Conservation (phyloP, 108 stramenopile species). For the Fragilaria radians region DNA sequence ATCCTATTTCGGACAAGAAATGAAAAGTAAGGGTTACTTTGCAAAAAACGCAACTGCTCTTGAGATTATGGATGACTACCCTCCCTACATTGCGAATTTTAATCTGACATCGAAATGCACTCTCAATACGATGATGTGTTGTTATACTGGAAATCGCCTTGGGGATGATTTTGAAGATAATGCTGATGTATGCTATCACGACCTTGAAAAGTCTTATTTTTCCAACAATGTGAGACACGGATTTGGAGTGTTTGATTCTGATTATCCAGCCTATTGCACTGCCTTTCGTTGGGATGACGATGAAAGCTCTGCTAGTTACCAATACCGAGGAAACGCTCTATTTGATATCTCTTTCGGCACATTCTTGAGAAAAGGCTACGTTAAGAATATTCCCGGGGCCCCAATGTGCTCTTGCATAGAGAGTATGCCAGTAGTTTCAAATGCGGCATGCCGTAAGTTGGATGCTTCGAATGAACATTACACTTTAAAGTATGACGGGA, state of each 20-base stretch:
- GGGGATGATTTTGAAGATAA: not conserved
- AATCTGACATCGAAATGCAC: not conserved
- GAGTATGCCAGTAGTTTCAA: conserved; percentile 5
- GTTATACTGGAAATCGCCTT: not conserved
- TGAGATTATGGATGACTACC: conserved; percentile 1
- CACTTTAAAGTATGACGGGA: not conserved
- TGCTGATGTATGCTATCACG: conserved; percentile 2
- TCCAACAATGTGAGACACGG: conserved; percentile 1
- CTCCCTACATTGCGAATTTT: conserved; percentile 1
- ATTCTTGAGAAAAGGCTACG: conserved; percentile 37
- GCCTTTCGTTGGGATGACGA: conserved; percentile 31
- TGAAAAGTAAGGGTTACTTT: not conserved
- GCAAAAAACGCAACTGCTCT: not conserved
- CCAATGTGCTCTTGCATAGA: conserved; percentile 40
- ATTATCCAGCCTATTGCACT: conserved; percentile 28
- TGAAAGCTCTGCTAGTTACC: not conserved
- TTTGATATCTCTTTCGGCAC: conserved; percentile 45
- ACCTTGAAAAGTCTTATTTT: not conserved
- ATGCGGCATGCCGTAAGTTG: not conserved
- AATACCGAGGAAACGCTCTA: conserved; percentile 24
- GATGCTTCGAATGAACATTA: not conserved
- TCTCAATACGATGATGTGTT: conserved; percentile 7
- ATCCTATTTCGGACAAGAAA: not conserved
- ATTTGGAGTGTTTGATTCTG: not conserved
- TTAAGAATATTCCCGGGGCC: conserved; percentile 26